Percentiles rank a stretch among this genome's conserved stretches.
Conservation (phyloP, 805 yeast genomes). For the Saccharomyces jurei region DNA sequence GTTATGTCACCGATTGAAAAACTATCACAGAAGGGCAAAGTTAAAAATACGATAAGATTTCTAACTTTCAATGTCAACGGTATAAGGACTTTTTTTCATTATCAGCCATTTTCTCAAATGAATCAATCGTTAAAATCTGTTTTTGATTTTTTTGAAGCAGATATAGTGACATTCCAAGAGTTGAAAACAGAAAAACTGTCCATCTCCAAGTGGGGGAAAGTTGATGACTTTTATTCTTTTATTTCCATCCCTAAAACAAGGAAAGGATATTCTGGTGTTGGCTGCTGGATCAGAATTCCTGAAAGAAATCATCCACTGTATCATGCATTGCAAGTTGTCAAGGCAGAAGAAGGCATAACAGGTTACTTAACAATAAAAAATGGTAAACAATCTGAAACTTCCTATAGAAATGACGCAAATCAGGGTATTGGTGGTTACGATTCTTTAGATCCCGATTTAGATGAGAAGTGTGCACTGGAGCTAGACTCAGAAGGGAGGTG, state of each 20-base stretch:
- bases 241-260: slow-evolving; percentile 58
- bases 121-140: slow-evolving; percentile 30
- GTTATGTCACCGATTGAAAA: background rate
- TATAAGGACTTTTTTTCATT: slow-evolving; percentile 65
- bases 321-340: slow-evolving; percentile 43
- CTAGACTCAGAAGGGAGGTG: slow-evolving; percentile 84
- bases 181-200: slow-evolving; percentile 53
- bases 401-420: slow-evolving; percentile 17
- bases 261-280: slow-evolving; percentile 91
- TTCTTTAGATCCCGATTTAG: slow-evolving; percentile 25
- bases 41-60: slow-evolving; percentile 32
- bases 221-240: slow-evolving; percentile 54
- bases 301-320: slow-evolving; percentile 35
- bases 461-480: slow-evolving; percentile 31
- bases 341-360: slow-evolving; percentile 88
- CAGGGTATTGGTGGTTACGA: slow-evolving; percentile 67
- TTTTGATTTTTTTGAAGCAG: slow-evolving; percentile 53
- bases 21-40: background rate
- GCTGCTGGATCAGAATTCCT: slow-evolving; percentile 60
- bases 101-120: slow-evolving; percentile 71
- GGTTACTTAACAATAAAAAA: slow-evolving; percentile 39
- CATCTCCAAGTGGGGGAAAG: slow-evolving; percentile 39
- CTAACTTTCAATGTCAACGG: slow-evolving; percentile 84
- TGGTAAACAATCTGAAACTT: slow-evolving; percentile 8
- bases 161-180: slow-evolving; percentile 82